Evolutionary conservation across 768 basidiomycete species (phyloP), one percentile per base, ranked within the genome.

Genomic region (Mycena sanguinolenta): DNA sequence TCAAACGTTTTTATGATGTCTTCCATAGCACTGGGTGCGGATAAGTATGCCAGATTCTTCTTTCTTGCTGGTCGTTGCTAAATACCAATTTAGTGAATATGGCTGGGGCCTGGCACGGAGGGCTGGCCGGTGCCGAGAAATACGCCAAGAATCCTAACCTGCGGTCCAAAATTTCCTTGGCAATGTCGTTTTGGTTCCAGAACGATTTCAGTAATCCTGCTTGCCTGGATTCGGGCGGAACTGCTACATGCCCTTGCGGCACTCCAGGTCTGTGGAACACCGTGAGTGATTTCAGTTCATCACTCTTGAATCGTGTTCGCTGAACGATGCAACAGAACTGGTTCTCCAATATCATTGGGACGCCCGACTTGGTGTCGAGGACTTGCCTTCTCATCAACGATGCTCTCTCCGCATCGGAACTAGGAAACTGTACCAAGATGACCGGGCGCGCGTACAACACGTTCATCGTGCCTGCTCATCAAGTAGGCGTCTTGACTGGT

Each of bases 141-240:
- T 88, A 81, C 62, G 82, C 83, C 9, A 80, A 87, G 55, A 79
- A 86, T 70, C 68, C 82, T 2, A 70, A 75, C 0, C 73, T 91
- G 2, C 77, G 83, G 50, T 75, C 74, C 27, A 83, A 82, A 21
- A 85, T 88, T 25, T 81, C 82, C 1, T 69, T 75, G 16, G 90
- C 87, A 19, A 88, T 92, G 87, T 82, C 87, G 68, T 87, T 83
- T 70, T 92, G 91, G 91, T 92, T 92, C 65, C n/a, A n/a, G n/a
- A 86, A 87, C 65, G 91, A 92, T 70, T 89, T 89, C 74, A 84
- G 84, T 34, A 83, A 87, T n/a, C 63, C 79, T 0, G 84, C 83
- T 25, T 92, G 91, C 74, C 75, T 91, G 32, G 87, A 87, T 73
- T 79, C 76, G 0, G 91, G 91, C 23, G 90, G 90, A 6, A 84